phyloP scores from a whole-genome alignment of 768 basidiomycete species.

The Podaxis pistillaris region DNA sequence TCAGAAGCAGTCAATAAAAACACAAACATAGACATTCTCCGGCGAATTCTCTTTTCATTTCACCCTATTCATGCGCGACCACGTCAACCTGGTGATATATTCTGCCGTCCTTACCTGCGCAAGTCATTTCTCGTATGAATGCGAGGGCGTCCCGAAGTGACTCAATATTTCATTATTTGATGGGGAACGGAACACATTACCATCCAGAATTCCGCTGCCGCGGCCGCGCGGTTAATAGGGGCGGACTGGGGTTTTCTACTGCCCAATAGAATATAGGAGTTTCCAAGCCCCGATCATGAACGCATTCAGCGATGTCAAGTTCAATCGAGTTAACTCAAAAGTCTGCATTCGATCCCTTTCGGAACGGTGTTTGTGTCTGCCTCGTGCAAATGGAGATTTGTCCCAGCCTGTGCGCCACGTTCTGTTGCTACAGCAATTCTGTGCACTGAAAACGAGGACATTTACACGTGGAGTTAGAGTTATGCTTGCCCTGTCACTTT shows the following conservation, averaged over 20 bases:
- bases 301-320: background rate
- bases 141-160: background rate
- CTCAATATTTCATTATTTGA: background rate
- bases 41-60: constrained; percentile 4
- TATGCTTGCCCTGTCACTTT: background rate
- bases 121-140: background rate
- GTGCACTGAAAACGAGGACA: background rate
- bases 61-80: constrained; percentile 3
- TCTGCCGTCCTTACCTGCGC: background rate
- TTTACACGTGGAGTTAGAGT: background rate
- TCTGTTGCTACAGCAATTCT: background rate
- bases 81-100: background rate
- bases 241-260: background rate
- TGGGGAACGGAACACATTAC: background rate
- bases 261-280: background rate
- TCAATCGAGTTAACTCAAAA: background rate
- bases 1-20: constrained; percentile 2
- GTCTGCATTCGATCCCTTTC: background rate
- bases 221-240: background rate
- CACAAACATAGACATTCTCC: constrained; percentile 7
- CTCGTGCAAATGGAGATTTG: background rate
- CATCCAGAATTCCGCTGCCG: background rate
- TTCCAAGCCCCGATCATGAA: background rate
- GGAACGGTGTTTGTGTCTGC: background rate
- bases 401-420: background rate